Conservation (phyloP, 106 monocot genomes). For the Dioscorea alata region DNA sequence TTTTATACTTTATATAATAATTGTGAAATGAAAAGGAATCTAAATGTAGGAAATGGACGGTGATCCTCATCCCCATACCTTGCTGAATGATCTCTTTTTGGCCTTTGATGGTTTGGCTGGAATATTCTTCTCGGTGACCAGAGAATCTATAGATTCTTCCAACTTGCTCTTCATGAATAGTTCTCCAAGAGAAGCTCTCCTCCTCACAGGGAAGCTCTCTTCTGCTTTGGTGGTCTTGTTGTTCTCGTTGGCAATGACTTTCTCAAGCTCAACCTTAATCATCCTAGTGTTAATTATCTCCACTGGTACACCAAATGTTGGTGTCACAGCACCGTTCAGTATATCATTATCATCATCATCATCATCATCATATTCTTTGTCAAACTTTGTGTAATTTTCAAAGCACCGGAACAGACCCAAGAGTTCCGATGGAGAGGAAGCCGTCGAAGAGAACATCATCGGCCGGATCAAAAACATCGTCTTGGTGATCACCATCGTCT, state of each 20-base stretch:
- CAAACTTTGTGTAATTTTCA: background rate
- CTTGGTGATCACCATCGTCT: background rate
- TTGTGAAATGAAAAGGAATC: no score
- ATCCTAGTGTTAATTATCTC: slow-evolving; percentile 27
- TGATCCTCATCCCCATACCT: slow-evolving; percentile 8
- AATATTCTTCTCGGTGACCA: slow-evolving; percentile 33
- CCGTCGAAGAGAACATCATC: slow-evolving; percentile 25
- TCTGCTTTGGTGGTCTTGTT: slow-evolving; percentile 16
- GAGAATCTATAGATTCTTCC: background rate
- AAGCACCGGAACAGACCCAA: slow-evolving; percentile 23
- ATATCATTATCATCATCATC: slow-evolving; percentile 1
- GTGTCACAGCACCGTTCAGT: no score
- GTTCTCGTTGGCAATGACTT: slow-evolving; percentile 20
- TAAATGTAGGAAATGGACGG: no score
- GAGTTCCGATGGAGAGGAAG: slow-evolving; percentile 70
- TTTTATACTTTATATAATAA: no score
- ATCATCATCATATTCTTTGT: background rate
- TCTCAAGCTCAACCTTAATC: slow-evolving; percentile 31
- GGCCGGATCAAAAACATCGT: background rate
- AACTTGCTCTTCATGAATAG: slow-evolving; percentile 32
- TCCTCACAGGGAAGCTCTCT: slow-evolving; percentile 8
- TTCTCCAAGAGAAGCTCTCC: slow-evolving; percentile 40
- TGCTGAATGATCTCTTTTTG: slow-evolving; percentile 19
- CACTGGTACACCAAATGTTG: slow-evolving; percentile 2
- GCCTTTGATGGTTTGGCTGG: background rate